Evolutionary conservation across 768 basidiomycete genomes (phyloP).

Genomic region (Tremella fuciformis): DNA sequence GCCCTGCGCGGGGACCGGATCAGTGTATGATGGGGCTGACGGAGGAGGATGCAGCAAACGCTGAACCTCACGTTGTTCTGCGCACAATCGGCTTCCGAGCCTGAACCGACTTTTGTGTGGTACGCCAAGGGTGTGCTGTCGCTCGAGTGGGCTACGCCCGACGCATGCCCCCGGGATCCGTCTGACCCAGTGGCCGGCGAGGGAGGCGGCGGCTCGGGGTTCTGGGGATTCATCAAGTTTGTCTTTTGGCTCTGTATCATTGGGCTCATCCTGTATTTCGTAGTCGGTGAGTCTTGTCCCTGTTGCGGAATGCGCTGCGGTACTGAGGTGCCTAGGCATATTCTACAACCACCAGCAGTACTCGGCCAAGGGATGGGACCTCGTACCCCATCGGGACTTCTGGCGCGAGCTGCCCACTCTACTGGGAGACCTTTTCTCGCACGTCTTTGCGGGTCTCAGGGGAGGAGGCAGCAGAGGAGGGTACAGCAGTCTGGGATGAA

Average conservation of each 20-base stretch:
- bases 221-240: slow-evolving; percentile 47
- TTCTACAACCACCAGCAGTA: slow-evolving; percentile 53
- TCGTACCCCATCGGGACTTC: slow-evolving; percentile 52
- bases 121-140: slow-evolving; percentile 42
- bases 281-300: slow-evolving; percentile 36
- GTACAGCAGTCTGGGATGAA: slow-evolving; percentile 41
- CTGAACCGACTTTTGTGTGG: slow-evolving; percentile 38
- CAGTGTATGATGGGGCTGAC: neutral
- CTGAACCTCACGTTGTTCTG: slow-evolving; percentile 47
- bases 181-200: slow-evolving; percentile 5
- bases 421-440: slow-evolving; percentile 37
- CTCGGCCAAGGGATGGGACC: slow-evolving; percentile 51
- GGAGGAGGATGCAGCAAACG: slow-evolving; percentile 25
- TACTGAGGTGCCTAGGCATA: slow-evolving; percentile 40
- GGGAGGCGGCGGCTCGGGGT: slow-evolving; percentile 24
- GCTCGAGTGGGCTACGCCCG: slow-evolving; percentile 45
- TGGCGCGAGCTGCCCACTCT: slow-evolving; percentile 48
- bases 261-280: slow-evolving; percentile 43
- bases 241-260: slow-evolving; percentile 44
- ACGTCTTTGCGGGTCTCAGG: slow-evolving; percentile 43
- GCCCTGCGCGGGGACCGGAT: slow-evolving; percentile 16
- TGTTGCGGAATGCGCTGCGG: neutral
- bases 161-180: slow-evolving; percentile 41
- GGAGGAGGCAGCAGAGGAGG: slow-evolving; percentile 38
- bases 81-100: slow-evolving; percentile 20